These are phyloP conservation scores for Parmelia sp. DNA, from an alignment of 495 filamentous ascomycete genomes.

Conservation along the genomic window DNA sequence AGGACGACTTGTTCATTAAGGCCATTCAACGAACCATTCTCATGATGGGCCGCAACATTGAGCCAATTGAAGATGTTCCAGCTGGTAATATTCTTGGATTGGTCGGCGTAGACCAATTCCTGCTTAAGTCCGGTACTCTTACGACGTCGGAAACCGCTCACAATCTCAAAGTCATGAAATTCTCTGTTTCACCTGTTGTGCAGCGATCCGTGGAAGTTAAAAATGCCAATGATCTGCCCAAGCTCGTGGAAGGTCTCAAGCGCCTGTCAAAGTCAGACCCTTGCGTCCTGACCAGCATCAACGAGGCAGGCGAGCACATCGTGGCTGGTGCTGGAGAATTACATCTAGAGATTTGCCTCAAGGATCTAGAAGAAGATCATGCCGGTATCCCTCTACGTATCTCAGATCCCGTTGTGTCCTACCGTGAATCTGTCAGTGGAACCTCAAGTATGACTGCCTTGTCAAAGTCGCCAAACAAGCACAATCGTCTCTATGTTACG, in stretches of 20 bases:
- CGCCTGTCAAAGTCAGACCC: constrained; percentile 99
- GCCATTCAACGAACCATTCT: constrained; percentile 98
- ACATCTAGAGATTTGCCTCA: constrained; percentile 99
- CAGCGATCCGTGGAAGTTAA: constrained; percentile 98
- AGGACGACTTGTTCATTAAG: constrained; percentile 99
- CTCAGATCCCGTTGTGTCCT: constrained; percentile 93
- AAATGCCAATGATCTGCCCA: constrained; percentile 99
- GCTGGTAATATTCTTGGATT: constrained; percentile 99
- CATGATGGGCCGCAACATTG: constrained; percentile 99
- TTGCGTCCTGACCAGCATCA: constrained; percentile 86
- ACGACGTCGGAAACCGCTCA: constrained; percentile 96
- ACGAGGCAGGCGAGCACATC: constrained; percentile 92
- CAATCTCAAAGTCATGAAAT: constrained; percentile 99
- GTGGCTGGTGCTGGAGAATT: constrained; percentile 99
- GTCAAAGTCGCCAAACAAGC: constrained; percentile 99
- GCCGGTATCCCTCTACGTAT: constrained; percentile 94
- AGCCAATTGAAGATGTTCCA: constrained; percentile 98
- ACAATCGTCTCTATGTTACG: constrained; percentile 97
- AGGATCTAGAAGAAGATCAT: constrained; percentile 99
- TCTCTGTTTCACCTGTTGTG: constrained; percentile 99
- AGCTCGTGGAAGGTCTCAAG: constrained; percentile 99
- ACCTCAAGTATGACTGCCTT: constrained; percentile 89
- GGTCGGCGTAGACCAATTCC: constrained; percentile 99
- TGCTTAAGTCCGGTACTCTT: constrained; percentile 99
- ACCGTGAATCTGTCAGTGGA: constrained; percentile 87